These are phyloP conservation scores for Capsella bursapastoris DNA, from an alignment of 345 rosid species.

Conservation along the genomic window DNA sequence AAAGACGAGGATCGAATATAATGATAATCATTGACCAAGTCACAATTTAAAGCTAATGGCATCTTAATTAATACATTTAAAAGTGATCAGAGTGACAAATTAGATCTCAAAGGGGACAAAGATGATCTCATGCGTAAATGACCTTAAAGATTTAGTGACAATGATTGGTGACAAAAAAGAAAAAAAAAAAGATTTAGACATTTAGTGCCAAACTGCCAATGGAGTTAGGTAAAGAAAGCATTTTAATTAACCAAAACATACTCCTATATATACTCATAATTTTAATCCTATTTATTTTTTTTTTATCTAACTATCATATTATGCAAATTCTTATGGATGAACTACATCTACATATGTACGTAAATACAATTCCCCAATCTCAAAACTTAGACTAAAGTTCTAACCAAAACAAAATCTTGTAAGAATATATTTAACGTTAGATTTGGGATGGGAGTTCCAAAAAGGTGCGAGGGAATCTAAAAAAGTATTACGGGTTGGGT, in stretches of 20 bases:
- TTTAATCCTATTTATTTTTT: not conserved
- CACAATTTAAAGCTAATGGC: constrained; percentile 12
- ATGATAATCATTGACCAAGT: constrained; percentile 24
- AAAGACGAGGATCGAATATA: constrained; percentile 24
- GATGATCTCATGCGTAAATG: constrained; percentile 40
- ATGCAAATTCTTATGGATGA: not conserved
- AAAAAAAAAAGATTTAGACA: not conserved
- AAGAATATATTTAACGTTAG: constrained; percentile 1
- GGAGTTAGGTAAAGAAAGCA: constrained; percentile 32
- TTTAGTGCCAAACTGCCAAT: not conserved
- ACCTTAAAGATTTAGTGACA: constrained; percentile 23
- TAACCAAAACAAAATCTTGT: not conserved
- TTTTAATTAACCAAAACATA: not conserved
- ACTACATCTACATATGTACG: not conserved
- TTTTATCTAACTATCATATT: not conserved
- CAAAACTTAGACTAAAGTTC: no score
- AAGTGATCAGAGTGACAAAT: constrained; percentile 33
- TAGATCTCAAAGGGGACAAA: constrained; percentile 40
- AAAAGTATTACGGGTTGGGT: constrained; percentile 1
- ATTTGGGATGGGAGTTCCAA: not conserved
- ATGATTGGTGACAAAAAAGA: not conserved
- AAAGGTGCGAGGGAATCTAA: constrained; percentile 9
- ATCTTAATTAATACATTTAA: constrained; percentile 6
- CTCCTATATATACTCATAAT: not conserved
- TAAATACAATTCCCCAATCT: no score